Percentiles rank a stretch among this genome's conserved stretches.
These are phyloP conservation scores for Rhodamnia argentea DNA, from an alignment of 345 rosid species.

Conservation along the genomic window DNA sequence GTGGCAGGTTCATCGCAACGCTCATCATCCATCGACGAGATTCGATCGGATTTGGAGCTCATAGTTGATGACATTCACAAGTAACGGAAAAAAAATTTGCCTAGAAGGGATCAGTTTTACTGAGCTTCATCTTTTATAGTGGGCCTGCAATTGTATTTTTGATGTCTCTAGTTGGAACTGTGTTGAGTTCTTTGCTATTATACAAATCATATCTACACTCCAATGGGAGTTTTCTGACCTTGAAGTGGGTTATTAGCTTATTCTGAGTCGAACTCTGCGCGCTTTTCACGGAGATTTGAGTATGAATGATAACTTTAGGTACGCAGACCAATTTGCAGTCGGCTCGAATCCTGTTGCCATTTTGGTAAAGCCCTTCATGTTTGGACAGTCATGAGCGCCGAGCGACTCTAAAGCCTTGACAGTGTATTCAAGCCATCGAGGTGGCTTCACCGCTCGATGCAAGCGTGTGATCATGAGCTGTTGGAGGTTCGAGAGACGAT, in stretches of 20 bases:
- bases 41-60: neutral
- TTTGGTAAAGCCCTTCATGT: neutral
- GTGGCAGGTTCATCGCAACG: neutral
- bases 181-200: neutral
- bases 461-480: neutral
- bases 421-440: neutral
- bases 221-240: neutral
- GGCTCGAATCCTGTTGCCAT: too few relatives aligned
- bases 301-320: too few relatives aligned
- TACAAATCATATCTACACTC: neutral
- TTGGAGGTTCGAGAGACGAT: neutral
- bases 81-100: neutral
- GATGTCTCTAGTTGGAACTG: neutral
- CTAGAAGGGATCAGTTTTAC: neutral
- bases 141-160: neutral
- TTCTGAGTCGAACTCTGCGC: neutral
- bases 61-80: neutral
- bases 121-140: neutral
- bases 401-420: neutral
- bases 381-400: neutral
- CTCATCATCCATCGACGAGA: neutral
- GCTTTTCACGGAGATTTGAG: neutral
- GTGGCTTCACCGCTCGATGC: neutral
- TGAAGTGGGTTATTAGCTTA: neutral
- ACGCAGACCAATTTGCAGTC: too few relatives aligned